phyloP scores from a whole-genome alignment of 371 early-diverging fungal genomes.

The Saksenaea oblongispora region DNA sequence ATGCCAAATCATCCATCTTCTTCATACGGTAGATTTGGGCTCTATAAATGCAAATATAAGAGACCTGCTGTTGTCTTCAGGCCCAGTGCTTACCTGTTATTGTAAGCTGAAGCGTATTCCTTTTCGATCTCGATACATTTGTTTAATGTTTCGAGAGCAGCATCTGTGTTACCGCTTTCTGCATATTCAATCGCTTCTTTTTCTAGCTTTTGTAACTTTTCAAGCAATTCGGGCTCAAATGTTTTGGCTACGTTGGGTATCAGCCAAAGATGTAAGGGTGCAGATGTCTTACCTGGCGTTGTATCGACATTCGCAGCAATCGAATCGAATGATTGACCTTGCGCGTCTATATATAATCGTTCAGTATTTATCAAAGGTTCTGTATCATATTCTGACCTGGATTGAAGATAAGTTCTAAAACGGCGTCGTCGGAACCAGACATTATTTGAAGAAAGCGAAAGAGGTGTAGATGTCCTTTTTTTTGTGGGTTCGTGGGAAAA shows the following conservation, averaged over 20 bases:
- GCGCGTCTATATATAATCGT: slow-evolving; percentile 21
- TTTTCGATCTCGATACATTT: slow-evolving; percentile 59
- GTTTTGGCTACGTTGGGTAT: slow-evolving; percentile 16
- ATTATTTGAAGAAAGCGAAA: background rate
- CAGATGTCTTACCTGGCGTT: slow-evolving; percentile 24
- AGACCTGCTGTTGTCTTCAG: background rate
- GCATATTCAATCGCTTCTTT: slow-evolving; percentile 46
- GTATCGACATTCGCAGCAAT: slow-evolving; percentile 27
- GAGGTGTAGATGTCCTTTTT: background rate
- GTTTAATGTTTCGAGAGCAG: slow-evolving; percentile 48
- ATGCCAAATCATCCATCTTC: slow-evolving; percentile 54
- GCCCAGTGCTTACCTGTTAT: slow-evolving; percentile 66
- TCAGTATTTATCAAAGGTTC: background rate
- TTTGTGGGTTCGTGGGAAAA: background rate
- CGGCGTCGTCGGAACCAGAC: slow-evolving; percentile 37
- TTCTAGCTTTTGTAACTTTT: slow-evolving; percentile 50
- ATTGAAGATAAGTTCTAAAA: slow-evolving; percentile 49
- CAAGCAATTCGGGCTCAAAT: slow-evolving; percentile 30
- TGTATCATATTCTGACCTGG: slow-evolving; percentile 28
- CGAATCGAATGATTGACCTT: slow-evolving; percentile 38
- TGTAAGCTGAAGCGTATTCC: slow-evolving; percentile 80
- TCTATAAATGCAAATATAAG: slow-evolving; percentile 25
- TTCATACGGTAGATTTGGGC: slow-evolving; percentile 80
- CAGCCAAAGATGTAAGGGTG: background rate
- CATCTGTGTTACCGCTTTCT: slow-evolving; percentile 45